Conservation (phyloP, 1,139 yeast genomes). For the Geotrichum carabidarum region DNA sequence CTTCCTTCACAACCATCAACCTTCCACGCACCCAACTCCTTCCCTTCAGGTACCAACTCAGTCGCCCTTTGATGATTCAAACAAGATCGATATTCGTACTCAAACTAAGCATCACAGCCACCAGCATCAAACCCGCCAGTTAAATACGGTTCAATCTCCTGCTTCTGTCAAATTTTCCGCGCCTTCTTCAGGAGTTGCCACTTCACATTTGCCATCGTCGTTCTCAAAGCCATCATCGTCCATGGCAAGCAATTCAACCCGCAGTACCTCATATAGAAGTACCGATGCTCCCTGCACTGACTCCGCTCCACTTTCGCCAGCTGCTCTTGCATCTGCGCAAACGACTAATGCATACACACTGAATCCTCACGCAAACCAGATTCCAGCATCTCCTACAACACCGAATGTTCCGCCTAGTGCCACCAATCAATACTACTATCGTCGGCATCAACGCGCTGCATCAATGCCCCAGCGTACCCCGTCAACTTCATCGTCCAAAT, state of each 20-base stretch:
- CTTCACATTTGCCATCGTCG: too few relatives aligned
- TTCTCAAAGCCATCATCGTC: too few relatives aligned
- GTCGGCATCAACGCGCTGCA: slow-evolving; percentile 4
- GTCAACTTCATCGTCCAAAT: background rate
- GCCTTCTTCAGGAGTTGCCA: too few relatives aligned
- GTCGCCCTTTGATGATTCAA: slow-evolving; percentile 17
- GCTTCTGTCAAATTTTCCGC: background rate
- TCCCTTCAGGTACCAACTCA: slow-evolving; percentile 1
- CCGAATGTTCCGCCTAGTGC: background rate
- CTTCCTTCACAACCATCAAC: background rate
- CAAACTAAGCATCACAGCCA: background rate
- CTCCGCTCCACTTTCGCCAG: background rate
- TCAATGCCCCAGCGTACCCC: slow-evolving; percentile 2
- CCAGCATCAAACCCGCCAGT: background rate
- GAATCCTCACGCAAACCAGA: background rate
- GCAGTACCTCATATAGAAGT: background rate
- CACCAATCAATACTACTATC: slow-evolving; percentile 4
- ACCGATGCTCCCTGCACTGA: background rate
- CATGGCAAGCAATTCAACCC: too few relatives aligned
- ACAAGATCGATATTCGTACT: slow-evolving; percentile 8
- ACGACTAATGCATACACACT: background rate
- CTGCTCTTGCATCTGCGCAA: background rate
- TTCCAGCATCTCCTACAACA: background rate
- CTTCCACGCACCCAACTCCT: slow-evolving; percentile 2
- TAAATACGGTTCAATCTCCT: background rate